phyloP scores from a whole-genome alignment of 768 basidiomycete species.

The Calvatia gigantea region DNA sequence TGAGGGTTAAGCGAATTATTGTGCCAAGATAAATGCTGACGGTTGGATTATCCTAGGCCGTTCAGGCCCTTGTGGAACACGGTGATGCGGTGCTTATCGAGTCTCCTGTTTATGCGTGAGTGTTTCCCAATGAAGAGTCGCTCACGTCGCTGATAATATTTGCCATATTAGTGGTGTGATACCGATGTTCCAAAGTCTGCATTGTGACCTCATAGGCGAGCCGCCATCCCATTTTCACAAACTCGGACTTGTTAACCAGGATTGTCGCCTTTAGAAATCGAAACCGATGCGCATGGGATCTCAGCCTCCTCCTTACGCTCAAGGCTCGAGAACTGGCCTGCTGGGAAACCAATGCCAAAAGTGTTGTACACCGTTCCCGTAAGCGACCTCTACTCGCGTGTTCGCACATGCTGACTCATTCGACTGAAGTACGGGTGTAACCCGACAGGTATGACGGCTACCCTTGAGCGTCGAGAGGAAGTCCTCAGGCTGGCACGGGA shows the following conservation, averaged over 20 bases:
- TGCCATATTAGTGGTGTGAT: slow-evolving; percentile 52
- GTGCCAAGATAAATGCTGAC: background rate
- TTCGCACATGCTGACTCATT: background rate
- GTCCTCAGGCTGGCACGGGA: slow-evolving; percentile 69
- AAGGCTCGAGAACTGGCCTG: slow-evolving; percentile 74
- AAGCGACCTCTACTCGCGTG: slow-evolving; percentile 18
- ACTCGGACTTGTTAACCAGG: background rate
- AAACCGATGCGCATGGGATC: slow-evolving; percentile 73
- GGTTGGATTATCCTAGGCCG: slow-evolving; percentile 43
- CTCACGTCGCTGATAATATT: slow-evolving; percentile 6
- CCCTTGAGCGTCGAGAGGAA: slow-evolving; percentile 64
- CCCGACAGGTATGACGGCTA: slow-evolving; percentile 79
- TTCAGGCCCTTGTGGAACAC: slow-evolving; percentile 65
- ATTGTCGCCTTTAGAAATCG: slow-evolving; percentile 52
- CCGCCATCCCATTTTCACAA: background rate
- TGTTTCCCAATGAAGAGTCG: background rate
- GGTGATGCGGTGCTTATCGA: slow-evolving; percentile 84
- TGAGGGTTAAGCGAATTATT: slow-evolving; percentile 23
- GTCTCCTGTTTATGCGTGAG: slow-evolving; percentile 74
- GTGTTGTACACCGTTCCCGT: slow-evolving; percentile 81
- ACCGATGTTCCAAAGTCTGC: slow-evolving; percentile 54
- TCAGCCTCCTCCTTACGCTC: slow-evolving; percentile 53
- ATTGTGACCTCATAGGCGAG: slow-evolving; percentile 59
- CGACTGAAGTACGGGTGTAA: slow-evolving; percentile 74
- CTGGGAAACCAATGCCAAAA: slow-evolving; percentile 66